Evolutionary conservation across 345 rosid genomes (phyloP), one percentile per base, ranked within the genome.

Genomic region (Schrenkiella parvula): DNA sequence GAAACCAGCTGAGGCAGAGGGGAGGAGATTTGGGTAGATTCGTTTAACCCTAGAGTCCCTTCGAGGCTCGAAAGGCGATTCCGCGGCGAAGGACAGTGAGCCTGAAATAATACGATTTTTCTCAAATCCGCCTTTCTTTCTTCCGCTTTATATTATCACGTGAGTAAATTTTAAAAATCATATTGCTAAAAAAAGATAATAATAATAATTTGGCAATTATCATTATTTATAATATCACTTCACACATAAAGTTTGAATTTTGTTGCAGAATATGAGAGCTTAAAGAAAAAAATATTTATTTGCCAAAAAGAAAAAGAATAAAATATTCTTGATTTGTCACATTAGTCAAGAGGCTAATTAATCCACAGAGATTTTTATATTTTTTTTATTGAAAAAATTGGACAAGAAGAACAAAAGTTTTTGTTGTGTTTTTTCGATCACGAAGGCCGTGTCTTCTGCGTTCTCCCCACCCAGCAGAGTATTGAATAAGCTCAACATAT

Each of bases 81-180:
- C 79, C 73, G 22, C 63, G 68, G 73, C 73, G 22, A 74, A n/a
- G 68, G 43, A 11, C 5, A 67, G 50, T 58, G 67, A 64, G 56
- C 44, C 62, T 42, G 22, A 2, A 46, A 34, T 35, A 17, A 23
- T 43, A 15, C 21, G 63, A 10, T 28, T 13, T 50, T 18, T 41
- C 42, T 61, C 7, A 59, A 51, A 13, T 60, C 35, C 2, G 48
- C 37, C 47, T 43, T 43, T 23, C n/a, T n/a, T n/a, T n/a, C 48
- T 12, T 55, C 32, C 12, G 5, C 22, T 73, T 18, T 73, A 14
- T 63, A 32, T 55, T 2, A 13, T 63, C 57, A 64, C 57, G 66
- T 64, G 48, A 64, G 13, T 54, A 23, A 7, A 3, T 21, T 60
- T 57, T 6, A 10, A 28, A 41, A 31, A 10, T 56, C 12, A 5